Conservation (phyloP, 2,329 filamentous ascomycete species). For the Pseudogymnoascus sp. region DNA sequence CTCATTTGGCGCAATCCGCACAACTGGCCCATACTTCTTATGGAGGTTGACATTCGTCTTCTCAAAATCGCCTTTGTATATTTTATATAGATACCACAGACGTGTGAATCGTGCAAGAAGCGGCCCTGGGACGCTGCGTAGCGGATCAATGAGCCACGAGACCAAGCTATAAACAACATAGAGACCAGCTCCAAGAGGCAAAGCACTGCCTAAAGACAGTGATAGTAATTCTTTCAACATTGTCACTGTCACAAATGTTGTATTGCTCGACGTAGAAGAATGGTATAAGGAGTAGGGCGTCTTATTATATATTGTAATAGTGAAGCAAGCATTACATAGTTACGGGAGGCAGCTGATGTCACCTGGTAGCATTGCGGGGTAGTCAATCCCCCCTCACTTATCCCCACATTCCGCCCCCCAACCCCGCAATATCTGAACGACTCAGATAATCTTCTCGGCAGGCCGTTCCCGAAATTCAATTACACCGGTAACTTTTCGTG, state of each 20-base stretch:
- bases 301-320: background rate
- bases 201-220: background rate
- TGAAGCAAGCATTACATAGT: too few relatives aligned
- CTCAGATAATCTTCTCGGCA: too few relatives aligned
- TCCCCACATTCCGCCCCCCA: too few relatives aligned
- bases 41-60: conserved; percentile 36
- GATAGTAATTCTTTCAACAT: background rate
- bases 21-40: conserved; percentile 32
- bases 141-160: conserved; percentile 21
- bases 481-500: too few relatives aligned
- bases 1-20: conserved; percentile 31
- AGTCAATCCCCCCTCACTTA: too few relatives aligned
- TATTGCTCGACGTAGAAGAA: background rate
- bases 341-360: too few relatives aligned
- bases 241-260: background rate
- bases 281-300: background rate
- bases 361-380: too few relatives aligned
- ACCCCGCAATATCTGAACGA: too few relatives aligned
- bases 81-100: conserved; percentile 35
- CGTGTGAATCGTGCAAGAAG: conserved; percentile 35
- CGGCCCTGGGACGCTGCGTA: conserved; percentile 36
- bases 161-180: background rate
- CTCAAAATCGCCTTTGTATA: conserved; percentile 31
- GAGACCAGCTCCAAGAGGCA: background rate
- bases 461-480: too few relatives aligned